Evolutionary conservation across 441 rosid genomes (phyloP), one percentile per base, ranked within the genome.

Genomic region (Eutrema salsugineum): DNA sequence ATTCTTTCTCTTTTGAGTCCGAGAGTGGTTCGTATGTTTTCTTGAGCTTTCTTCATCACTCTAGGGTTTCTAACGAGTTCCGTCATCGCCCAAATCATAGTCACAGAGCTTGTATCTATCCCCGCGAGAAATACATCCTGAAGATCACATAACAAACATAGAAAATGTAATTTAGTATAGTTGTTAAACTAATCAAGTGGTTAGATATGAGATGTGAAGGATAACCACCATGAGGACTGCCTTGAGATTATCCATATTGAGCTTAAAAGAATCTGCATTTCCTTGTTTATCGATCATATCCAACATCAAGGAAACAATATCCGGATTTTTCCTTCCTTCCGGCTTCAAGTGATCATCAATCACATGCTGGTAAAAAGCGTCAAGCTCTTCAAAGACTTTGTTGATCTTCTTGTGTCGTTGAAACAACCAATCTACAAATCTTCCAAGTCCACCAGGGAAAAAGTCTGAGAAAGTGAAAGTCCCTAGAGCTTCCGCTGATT

Each of bases 61-160:
- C 50, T 78, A 6, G 87, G 82, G 38, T 79, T 80, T 73, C 72
- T 75, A 1, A 56, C 61, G 1, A 85, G 79, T 68, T 81, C 88
- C 3, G 87, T 38, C 86, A 85, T 78, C 16, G 84, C 87, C 92
- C 88, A 85, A 7, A 32, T 55, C 42, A 78, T 10, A 0, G 79
- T 81, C 15, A 66, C 6, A 3, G 87, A 78, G 14, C 68, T 17
- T 0, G 83, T 76, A 78, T 78, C 78, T 20, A 77, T 33, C 39
- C 86, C 88, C 17, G 58, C 90, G 8, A 83, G 5, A 53, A 83
- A 68, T 9, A 78, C 9, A 62, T 70, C 48, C 84, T 78, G 46
- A 38, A 57, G 2, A 58, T 68, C 74, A 44, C 17, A 17, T 55
- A 55, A 33, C 40, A 55, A 55, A 54, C 24, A 15, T 39, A 4